phyloP scores from a whole-genome alignment of 1,284 basidiomycete genomes.

The Tilletia walkeri region DNA sequence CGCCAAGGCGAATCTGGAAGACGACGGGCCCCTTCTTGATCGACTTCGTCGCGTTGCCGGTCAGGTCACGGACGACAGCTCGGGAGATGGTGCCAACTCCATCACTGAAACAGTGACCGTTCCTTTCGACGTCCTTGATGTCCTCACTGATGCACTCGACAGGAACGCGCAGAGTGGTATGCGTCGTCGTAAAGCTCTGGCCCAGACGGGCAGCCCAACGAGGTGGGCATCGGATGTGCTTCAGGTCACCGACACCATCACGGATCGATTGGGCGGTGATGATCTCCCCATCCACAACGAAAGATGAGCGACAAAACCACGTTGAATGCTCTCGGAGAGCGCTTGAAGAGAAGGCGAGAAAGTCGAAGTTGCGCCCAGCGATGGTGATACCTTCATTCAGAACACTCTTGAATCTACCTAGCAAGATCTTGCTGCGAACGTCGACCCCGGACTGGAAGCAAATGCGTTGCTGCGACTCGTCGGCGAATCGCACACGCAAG shows the following conservation, averaged over 20 bases:
- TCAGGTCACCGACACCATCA: conserved; percentile 30
- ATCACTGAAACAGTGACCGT: conserved; percentile 62
- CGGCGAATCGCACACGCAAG: conserved; percentile 72
- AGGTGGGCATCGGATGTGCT: conserved; percentile 17
- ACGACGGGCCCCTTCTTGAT: conserved; percentile 22
- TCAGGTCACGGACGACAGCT: conserved; percentile 63
- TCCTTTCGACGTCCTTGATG: conserved; percentile 26
- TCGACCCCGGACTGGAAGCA: conserved; percentile 69
- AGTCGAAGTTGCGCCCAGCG: conserved; percentile 69
- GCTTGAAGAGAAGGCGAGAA: conserved; percentile 72
- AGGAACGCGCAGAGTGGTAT: not conserved
- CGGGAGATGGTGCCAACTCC: conserved; percentile 69
- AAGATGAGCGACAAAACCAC: conserved; percentile 69
- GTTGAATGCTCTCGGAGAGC: conserved; percentile 70
- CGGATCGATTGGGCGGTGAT: conserved; percentile 32
- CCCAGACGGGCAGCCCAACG: conserved; percentile 16
- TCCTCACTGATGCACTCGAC: conserved; percentile 16
- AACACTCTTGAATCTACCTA: conserved; percentile 66
- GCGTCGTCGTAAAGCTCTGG: conserved; percentile 12
- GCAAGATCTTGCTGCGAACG: conserved; percentile 62
- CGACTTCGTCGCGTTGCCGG: conserved; percentile 15
- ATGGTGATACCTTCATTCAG: conserved; percentile 68
- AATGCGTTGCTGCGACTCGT: conserved; percentile 70
- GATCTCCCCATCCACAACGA: conserved; percentile 62
- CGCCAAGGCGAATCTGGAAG: conserved; percentile 75